These are phyloP conservation scores for Xylariaceae sp. DNA, from an alignment of 2,329 filamentous ascomycete species.

Conservation along the genomic window DNA sequence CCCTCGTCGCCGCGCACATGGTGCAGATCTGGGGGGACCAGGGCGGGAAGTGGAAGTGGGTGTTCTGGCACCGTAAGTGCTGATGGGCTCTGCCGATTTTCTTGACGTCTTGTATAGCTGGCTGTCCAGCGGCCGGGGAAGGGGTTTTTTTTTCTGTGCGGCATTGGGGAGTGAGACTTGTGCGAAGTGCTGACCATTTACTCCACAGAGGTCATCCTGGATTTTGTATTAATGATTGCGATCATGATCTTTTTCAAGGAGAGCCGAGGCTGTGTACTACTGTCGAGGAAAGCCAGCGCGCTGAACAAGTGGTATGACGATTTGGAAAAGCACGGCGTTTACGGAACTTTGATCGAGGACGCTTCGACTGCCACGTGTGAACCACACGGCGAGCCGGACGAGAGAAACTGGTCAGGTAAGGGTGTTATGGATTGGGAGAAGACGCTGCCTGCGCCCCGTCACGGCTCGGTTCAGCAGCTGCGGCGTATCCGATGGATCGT, in stretches of 20 bases:
- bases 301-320: constrained; percentile 75
- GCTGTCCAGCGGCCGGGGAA: too few species aligned
- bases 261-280: constrained; percentile 71
- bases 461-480: constrained; percentile 8
- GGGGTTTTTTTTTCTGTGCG: too few species aligned
- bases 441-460: neutral
- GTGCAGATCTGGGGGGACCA: constrained; percentile 45
- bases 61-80: too few species aligned
- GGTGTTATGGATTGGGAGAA: neutral
- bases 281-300: constrained; percentile 64
- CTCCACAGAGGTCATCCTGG: constrained; percentile 54
- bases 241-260: constrained; percentile 70
- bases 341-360: constrained; percentile 34
- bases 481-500: constrained; percentile 72
- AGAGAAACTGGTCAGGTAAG: too few species aligned
- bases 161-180: too few species aligned
- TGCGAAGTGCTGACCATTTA: too few species aligned
- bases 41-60: constrained; percentile 63
- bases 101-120: too few species aligned
- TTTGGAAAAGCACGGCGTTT: constrained; percentile 57
- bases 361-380: neutral
- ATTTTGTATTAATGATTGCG: constrained; percentile 53
- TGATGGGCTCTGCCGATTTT: too few species aligned
- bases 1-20: constrained; percentile 63
- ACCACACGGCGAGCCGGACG: neutral